Percentiles rank a stretch among this genome's conserved stretches.
phyloP scores from a whole-genome alignment of 192 early-diverging fungal genomes.

The Diversispora epigaea region DNA sequence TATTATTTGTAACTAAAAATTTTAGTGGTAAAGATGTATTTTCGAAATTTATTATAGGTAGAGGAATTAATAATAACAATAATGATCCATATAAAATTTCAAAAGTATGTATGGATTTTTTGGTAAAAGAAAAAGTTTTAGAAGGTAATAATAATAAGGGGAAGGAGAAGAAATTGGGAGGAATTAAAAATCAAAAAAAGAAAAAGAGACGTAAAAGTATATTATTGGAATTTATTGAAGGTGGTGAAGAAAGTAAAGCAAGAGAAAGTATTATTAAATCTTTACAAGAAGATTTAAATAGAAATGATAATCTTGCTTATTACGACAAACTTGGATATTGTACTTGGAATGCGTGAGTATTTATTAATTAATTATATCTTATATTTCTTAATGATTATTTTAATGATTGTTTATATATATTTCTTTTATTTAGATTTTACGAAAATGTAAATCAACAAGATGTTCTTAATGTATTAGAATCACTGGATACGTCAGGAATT shows the following conservation, averaged over 20 bases:
- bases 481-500: constrained; percentile 20
- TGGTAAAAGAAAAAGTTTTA: not conserved
- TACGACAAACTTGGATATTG: constrained; percentile 31
- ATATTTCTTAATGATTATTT: not conserved
- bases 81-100: constrained; percentile 7
- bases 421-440: constrained; percentile 12
- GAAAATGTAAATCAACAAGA: constrained; percentile 7
- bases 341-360: constrained; percentile 28
- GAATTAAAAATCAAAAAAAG: no score
- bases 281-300: not conserved
- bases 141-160: no score
- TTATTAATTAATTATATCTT: not conserved
- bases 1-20: not conserved
- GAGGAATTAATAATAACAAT: not conserved
- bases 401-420: not conserved
- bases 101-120: not conserved
- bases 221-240: no score
- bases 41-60: constrained; percentile 5
- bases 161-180: no score
- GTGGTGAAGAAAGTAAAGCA: not conserved
- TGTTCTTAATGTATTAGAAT: constrained; percentile 17
- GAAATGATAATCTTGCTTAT: not conserved
- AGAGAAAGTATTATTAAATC: not conserved
- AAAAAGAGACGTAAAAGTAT: no score
- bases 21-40: not conserved